Evolutionary conservation across 768 basidiomycete species (phyloP).

Genomic region (Krasilnikovozyma curviuscula): DNA sequence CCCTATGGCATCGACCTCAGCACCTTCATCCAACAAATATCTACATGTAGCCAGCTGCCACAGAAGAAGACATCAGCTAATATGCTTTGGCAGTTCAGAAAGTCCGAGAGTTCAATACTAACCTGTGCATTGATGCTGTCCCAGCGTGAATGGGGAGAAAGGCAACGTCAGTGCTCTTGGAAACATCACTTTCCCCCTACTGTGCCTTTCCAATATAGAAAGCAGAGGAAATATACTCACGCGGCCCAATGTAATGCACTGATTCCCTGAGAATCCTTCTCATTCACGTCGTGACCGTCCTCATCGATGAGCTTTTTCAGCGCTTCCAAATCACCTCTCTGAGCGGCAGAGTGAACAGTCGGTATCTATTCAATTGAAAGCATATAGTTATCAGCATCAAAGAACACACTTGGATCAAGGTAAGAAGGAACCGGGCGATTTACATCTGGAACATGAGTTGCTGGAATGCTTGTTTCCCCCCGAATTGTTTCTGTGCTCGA

Average conservation of each 20-base stretch:
- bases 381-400: too few species aligned
- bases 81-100: background rate
- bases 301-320: conserved; percentile 23
- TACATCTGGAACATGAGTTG: too few species aligned
- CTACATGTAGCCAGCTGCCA: conserved; percentile 60
- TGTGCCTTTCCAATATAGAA: background rate
- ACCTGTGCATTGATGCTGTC: conserved; percentile 13
- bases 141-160: background rate
- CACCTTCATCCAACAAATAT: conserved; percentile 73
- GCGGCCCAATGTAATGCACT: conserved; percentile 96
- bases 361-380: conserved; percentile 2
- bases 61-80: background rate
- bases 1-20: conserved; percentile 81
- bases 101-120: background rate
- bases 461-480: too few species aligned
- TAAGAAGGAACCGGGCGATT: too few species aligned
- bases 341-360: conserved; percentile 69
- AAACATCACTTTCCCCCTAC: background rate
- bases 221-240: background rate
- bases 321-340: conserved; percentile 56
- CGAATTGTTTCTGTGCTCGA: too few species aligned
- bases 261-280: conserved; percentile 65
- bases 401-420: too few species aligned
- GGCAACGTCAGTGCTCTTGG: background rate
- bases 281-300: conserved; percentile 15